A percentile compares a stretch with the other conserved stretches of the same genome.
phyloP scores from a whole-genome alignment of 2,329 filamentous ascomycete species.

The Scytalidium lignicola region DNA sequence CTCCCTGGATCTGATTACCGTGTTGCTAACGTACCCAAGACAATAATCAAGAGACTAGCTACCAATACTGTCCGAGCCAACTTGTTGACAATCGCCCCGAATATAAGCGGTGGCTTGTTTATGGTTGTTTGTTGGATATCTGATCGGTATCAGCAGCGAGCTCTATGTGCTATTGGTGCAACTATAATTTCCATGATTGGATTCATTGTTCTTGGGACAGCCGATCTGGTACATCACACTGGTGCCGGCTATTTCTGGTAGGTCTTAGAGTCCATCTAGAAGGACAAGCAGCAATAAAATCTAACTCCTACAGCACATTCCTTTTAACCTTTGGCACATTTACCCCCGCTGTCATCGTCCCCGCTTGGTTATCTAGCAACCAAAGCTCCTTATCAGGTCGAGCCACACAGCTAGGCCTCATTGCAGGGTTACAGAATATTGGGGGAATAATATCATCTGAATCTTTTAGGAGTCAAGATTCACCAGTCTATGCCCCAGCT shows the following conservation, averaged over 20 bases:
- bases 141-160: neutral
- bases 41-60: conserved; percentile 2
- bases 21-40: neutral
- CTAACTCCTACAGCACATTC: neutral
- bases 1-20: too few species aligned
- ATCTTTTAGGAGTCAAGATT: conserved; percentile 2
- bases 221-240: conserved; percentile 1
- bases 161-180: neutral
- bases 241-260: conserved; percentile 1
- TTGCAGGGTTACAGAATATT: conserved; percentile 5
- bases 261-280: neutral
- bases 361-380: conserved; percentile 10
- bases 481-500: conserved; percentile 5
- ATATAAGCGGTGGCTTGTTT: neutral
- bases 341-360: conserved; percentile 6
- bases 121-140: neutral
- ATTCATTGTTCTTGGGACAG: conserved; percentile 1
- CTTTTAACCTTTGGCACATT: conserved; percentile 10
- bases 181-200: neutral
- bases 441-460: conserved; percentile 3
- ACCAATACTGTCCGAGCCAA: conserved; percentile 2
- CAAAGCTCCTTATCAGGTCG: conserved; percentile 1
- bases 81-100: conserved; percentile 2
- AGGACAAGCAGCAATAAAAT: too few species aligned
- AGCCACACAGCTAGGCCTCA: conserved; percentile 5